These are phyloP conservation scores for Psilocybe sp. DNA, from an alignment of 768 basidiomycete genomes.

Conservation along the genomic window DNA sequence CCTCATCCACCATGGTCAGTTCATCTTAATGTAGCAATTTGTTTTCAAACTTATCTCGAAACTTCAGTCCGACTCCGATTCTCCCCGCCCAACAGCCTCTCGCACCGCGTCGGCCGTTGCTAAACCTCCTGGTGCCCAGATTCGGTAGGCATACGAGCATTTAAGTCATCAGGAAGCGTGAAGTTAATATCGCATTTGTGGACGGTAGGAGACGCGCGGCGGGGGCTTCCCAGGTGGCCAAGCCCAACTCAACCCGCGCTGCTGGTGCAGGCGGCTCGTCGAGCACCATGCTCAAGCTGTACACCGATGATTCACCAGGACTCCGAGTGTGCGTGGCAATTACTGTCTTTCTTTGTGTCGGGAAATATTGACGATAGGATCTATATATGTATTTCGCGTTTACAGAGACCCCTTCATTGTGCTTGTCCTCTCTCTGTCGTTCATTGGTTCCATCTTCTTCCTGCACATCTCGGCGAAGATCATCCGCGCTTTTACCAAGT, in stretches of 20 bases:
- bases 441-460: conserved; percentile 99
- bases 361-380: neutral
- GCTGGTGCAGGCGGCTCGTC: conserved; percentile 95
- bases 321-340: conserved; percentile 82
- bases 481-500: conserved; percentile 88
- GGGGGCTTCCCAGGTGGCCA: conserved; percentile 52
- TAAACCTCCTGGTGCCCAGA: conserved; percentile 77
- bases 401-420: conserved; percentile 94
- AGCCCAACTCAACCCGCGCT: conserved; percentile 84
- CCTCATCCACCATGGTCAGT: conserved; percentile 35
- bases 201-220: conserved; percentile 69
- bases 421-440: conserved; percentile 90
- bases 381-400: neutral
- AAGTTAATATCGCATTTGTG: conserved; percentile 1
- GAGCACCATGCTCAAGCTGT: conserved; percentile 98
- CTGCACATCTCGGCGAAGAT: conserved; percentile 95
- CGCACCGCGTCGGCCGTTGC: conserved; percentile 48
- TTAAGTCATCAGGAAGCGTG: neutral
- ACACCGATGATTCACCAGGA: conserved; percentile 97
- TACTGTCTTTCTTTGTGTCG: conserved; percentile 1
- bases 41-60: neutral
- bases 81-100: conserved; percentile 44
- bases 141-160: conserved; percentile 53
- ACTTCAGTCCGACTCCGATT: conserved; percentile 78
- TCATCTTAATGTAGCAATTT: neutral